Evolutionary conservation across 1,139 yeast species (phyloP), one percentile per base, ranked within the genome.

Genomic region (Scheffersomyces lignicola): DNA sequence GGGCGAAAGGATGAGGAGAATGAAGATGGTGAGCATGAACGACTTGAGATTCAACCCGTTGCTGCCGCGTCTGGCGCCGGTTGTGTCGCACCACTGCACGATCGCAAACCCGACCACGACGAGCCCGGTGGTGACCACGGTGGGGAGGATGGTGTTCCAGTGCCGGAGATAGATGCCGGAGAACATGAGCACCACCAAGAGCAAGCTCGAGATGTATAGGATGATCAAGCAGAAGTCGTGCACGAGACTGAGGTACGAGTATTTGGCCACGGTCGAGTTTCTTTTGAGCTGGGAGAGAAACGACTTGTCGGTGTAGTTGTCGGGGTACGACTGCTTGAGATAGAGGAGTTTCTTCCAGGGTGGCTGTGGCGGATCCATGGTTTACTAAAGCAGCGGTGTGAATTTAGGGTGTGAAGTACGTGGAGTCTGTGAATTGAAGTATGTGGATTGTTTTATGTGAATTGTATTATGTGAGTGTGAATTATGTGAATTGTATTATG

Each of bases 321-420:
- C 98, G 0, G 96, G 95, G 52, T 81, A 90, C 10, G 86, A 86
- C 53, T 90, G 97, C 41, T 76, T 74, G 29, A 85, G 74, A 82
- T 96, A 92, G n/a, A 92, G 71, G 30, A 89, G 74, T 52, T 94
- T 86, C 48, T 83, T 74, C 97, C 97, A 90, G 11, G 47, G 43
- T 13, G 33, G 36, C 17, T 18, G 24, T 15, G 30, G 22, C 11
- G 18, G 33, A 14, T 10, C 8, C 14, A 16, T 15, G 6, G 8
- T 15, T 24, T n/a, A n/a, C n/a, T n/a, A n/a, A n/a, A n/a, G n/a
- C n/a, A n/a, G n/a, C n/a, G n/a, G n/a, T n/a, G n/a, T n/a, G n/a
- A n/a, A n/a, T n/a, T n/a, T n/a, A n/a, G n/a, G n/a, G n/a, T n/a
- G n/a, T n/a, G n/a, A n/a, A n/a, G n/a, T n/a, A n/a, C n/a, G n/a